Conservation (phyloP, 495 filamentous ascomycete genomes). For the Penicillium canescens region DNA sequence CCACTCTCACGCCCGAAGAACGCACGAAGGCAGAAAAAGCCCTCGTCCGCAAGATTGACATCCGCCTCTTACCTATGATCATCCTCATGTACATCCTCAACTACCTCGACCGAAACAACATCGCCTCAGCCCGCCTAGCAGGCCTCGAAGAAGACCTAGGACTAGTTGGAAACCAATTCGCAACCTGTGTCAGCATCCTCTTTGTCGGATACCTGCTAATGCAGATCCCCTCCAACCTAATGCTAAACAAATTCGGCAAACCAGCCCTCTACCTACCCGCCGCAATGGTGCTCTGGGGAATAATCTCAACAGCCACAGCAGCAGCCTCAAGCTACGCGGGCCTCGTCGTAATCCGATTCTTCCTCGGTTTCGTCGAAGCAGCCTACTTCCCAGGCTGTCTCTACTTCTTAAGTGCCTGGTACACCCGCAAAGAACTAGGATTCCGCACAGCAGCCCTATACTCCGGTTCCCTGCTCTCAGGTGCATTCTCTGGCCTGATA, state of each 20-base stretch:
- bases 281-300: constrained; percentile 70
- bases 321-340: constrained; percentile 59
- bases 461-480: constrained; percentile 52
- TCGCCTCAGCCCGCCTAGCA: constrained; percentile 51
- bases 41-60: constrained; percentile 65
- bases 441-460: constrained; percentile 51
- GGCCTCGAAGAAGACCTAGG: constrained; percentile 52
- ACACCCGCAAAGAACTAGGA: constrained; percentile 51
- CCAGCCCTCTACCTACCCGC: constrained; percentile 65
- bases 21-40: constrained; percentile 46
- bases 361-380: constrained; percentile 65
- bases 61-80: constrained; percentile 60
- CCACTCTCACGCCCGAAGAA: constrained; percentile 49
- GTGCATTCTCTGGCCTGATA: constrained; percentile 69
- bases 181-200: constrained; percentile 64
- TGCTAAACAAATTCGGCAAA: constrained; percentile 49
- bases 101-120: constrained; percentile 73
- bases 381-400: constrained; percentile 52
- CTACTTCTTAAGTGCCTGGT: constrained; percentile 52
- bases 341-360: constrained; percentile 66
- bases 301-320: constrained; percentile 65
- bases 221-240: constrained; percentile 47
- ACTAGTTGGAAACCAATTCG: constrained; percentile 48
- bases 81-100: constrained; percentile 80
- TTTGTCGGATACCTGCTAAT: constrained; percentile 69